phyloP scores from a whole-genome alignment of 495 filamentous ascomycete genomes.

The Hyaloscypha variabilis region DNA sequence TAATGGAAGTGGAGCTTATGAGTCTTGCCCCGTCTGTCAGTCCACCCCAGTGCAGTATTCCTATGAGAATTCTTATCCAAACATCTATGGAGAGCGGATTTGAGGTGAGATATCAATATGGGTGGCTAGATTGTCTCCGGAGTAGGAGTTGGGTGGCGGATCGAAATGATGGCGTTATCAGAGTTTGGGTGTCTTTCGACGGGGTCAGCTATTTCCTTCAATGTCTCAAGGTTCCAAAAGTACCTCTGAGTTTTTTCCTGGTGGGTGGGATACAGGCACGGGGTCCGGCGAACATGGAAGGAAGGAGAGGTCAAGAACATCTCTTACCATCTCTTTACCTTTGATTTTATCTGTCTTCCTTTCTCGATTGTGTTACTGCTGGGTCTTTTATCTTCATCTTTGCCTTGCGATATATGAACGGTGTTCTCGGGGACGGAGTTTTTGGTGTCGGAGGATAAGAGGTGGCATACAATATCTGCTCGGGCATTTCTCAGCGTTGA shows the following conservation, averaged over 20 bases:
- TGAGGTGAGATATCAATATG: neutral
- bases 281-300: neutral
- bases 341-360: neutral
- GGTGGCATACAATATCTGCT: neutral
- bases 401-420: neutral
- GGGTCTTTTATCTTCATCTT: neutral
- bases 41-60: no score
- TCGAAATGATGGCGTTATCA: slow-evolving; percentile 6
- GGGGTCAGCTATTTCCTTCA: slow-evolving; percentile 33
- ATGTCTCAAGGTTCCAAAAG: neutral
- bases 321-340: slow-evolving; percentile 1
- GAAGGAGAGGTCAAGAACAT: neutral
- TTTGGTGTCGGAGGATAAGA: neutral
- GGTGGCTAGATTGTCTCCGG: slow-evolving; percentile 3
- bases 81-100: neutral
- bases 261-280: neutral
- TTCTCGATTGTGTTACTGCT: neutral
- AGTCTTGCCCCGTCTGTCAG: neutral
- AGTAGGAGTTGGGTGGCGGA: slow-evolving; percentile 24
- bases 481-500: slow-evolving; percentile 9
- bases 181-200: neutral
- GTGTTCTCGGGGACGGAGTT: neutral
- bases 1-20: neutral
- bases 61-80: no score
- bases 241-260: neutral